These are phyloP conservation scores for Lactifluus volemus DNA, from an alignment of 768 basidiomycete species.

Conservation along the genomic window DNA sequence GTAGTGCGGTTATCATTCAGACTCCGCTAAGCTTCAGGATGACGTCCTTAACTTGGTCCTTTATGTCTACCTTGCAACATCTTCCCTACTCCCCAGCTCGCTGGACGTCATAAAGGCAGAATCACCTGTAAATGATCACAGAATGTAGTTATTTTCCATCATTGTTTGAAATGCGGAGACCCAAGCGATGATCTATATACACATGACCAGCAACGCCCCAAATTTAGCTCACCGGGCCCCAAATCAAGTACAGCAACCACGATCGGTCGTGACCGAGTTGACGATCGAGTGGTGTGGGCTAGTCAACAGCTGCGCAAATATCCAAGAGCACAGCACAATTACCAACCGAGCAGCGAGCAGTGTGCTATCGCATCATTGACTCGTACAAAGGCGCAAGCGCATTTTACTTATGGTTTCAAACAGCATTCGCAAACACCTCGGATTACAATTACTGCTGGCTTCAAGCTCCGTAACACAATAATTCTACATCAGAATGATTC, in stretches of 20 bases:
- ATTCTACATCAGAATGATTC: background rate
- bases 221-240: background rate
- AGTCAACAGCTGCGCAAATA: background rate
- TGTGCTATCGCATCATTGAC: background rate
- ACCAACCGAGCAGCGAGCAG: background rate
- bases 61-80: too few species aligned
- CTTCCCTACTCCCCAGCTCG: too few species aligned
- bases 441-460: too few species aligned
- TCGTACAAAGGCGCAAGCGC: background rate
- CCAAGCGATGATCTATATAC: too few species aligned
- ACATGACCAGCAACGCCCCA: background rate
- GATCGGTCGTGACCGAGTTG: background rate
- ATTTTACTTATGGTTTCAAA: background rate
- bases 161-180: background rate
- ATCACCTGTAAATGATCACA: background rate
- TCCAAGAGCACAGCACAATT: background rate
- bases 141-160: background rate
- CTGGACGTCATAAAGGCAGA: too few species aligned
- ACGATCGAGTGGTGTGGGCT: background rate
- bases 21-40: too few species aligned
- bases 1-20: background rate
- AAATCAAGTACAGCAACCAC: background rate
- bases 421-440: background rate
- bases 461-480: slow-evolving; percentile 8
- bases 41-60: too few species aligned